Conservation (phyloP, 2,329 filamentous ascomycete genomes). For the Exophiala spinifera region DNA sequence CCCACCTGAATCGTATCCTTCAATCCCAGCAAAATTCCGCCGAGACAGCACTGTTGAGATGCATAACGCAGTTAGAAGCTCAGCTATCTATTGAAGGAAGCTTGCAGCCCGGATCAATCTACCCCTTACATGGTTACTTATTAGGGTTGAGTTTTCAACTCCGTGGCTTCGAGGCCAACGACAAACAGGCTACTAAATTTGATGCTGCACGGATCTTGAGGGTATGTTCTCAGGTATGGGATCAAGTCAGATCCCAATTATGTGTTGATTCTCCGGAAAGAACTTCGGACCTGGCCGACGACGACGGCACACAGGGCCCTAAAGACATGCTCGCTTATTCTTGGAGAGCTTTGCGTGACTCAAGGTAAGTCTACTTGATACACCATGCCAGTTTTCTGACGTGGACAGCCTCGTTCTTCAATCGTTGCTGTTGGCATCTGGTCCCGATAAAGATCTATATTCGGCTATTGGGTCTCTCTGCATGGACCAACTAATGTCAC, state of each 20-base stretch:
- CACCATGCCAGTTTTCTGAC: conserved; percentile 25
- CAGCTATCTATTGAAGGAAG: neutral
- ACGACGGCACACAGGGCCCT: conserved; percentile 71
- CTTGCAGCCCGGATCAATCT: conserved; percentile 12
- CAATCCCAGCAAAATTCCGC: neutral
- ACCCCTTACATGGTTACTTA: conserved; percentile 25
- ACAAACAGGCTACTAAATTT: conserved; percentile 33
- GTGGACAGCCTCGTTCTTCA: conserved; percentile 66
- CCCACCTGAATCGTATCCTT: neutral
- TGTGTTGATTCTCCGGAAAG: conserved; percentile 96
- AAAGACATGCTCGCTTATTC: conserved; percentile 93
- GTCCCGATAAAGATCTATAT: conserved; percentile 56
- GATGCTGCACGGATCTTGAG: conserved; percentile 50
- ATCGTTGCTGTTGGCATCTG: conserved; percentile 49
- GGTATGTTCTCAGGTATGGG: conserved; percentile 71
- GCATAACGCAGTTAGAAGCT: conserved; percentile 3
- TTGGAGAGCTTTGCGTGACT: conserved; percentile 91
- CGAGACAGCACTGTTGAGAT: neutral
- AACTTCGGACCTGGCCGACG: conserved; percentile 57
- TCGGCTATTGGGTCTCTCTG: conserved; percentile 67
- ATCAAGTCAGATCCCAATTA: conserved; percentile 68
- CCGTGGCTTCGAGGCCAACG: conserved; percentile 2
- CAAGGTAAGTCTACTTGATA: conserved; percentile 58
- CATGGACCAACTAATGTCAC: conserved; percentile 75
- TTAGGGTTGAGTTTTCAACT: conserved; percentile 21